Base-by-base conservation (phyloP, 2,329 filamentous ascomycete species). In the Neofusicoccum umdonicola region DNA sequence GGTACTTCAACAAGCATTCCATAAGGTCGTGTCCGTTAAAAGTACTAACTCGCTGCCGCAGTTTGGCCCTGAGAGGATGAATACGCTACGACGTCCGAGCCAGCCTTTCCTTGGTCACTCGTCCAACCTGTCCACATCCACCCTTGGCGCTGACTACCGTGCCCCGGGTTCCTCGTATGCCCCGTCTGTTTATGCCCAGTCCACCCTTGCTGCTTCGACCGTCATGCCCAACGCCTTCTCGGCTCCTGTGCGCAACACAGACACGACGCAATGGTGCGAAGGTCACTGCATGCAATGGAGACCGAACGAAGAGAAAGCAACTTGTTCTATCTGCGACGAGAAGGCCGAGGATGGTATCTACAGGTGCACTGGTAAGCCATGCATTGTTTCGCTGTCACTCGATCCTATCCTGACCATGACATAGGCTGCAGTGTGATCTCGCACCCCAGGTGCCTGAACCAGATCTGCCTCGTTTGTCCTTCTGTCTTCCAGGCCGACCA, bases 181-280 rank as follows among this genome's bases (percentile, higher is more conserved):
- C 4, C 91, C 91, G 3, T 94, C 91, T 2, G 88, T 91, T 2
- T 95, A 95, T 72, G 91, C 91, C 0, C 90, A 91, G 71, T 94
- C 91, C n/a, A 95, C 92, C 0, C 80, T 95, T 51, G 91, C 91
- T 1, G 91, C 91, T 7, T 93, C 90, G 6, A 95, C 91, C 1
- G 88, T 95, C 70, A 93, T 95, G 91, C 91, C 92, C 41, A 90
- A 88, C 70, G 90, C 93, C 85, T 85, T 92, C 66, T 85, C 93
- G 67, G 90, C 93, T 71, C 90, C 90, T 1, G 91, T 94, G 7
- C 83, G 83, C 52, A 92, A 94, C 72, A 92, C 90, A 0, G 90
- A 93, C 54, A 91, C 88, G 1, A 91, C 85, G 0, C 87, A 92
- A 54, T 95, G 91, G 91, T 89, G 92, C 1, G 91, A 95, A 76